Evolutionary conservation across 1,139 yeast genomes (phyloP).

Genomic region (Kluyveromyces marxianus): DNA sequence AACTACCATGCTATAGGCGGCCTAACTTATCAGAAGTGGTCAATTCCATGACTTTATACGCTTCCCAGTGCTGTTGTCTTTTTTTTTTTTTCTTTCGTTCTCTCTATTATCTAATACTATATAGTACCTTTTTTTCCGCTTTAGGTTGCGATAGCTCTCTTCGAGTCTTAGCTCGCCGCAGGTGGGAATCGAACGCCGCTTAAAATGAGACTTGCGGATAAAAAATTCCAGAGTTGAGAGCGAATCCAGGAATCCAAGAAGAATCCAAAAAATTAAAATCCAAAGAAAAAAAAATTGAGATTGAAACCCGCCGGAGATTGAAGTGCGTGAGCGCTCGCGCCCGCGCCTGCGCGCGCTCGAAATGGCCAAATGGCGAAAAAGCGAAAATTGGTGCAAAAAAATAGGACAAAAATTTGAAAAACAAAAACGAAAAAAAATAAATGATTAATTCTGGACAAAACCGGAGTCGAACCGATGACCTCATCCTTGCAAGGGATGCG

Average conservation of each 20-base stretch:
- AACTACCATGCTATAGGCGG: no score
- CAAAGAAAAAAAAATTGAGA: background rate
- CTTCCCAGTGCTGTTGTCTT: no score
- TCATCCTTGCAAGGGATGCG: conserved; percentile 31
- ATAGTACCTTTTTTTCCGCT: background rate
- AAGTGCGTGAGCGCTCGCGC: no score
- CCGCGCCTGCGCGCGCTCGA: no score
- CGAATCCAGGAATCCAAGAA: background rate
- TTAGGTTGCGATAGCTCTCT: no score
- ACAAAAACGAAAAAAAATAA: conserved; percentile 1
- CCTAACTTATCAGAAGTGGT: no score
- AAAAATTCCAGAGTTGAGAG: background rate
- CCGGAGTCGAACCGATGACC: conserved; percentile 33
- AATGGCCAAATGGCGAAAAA: no score
- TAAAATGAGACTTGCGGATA: background rate
- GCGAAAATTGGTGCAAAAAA: no score
- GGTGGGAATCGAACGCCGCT: background rate
- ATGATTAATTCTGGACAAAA: conserved; percentile 23
- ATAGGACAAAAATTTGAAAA: no score
- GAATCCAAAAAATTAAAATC: background rate
- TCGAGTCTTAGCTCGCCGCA: background rate
- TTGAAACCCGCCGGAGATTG: background rate
- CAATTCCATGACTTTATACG: no score
- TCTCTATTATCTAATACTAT: background rate
- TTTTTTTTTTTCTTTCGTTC: no score